A percentile compares a stretch with the other conserved stretches of the same genome.
phyloP scores from a whole-genome alignment of 2,329 filamentous ascomycete genomes.

The Orbilia javanica region DNA sequence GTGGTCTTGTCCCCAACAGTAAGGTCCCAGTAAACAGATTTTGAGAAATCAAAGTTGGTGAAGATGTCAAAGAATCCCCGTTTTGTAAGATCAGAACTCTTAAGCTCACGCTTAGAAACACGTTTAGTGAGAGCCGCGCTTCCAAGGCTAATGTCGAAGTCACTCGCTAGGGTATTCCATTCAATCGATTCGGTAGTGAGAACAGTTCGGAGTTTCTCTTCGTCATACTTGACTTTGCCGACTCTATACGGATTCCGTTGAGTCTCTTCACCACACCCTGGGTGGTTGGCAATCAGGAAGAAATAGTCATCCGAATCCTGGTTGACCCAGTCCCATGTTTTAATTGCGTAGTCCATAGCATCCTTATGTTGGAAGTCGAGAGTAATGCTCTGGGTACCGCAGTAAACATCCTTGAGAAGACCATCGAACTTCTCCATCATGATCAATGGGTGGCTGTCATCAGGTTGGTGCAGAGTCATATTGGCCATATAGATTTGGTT shows the following conservation, averaged over 20 bases:
- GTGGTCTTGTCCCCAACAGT: constrained; percentile 27
- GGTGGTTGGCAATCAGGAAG: constrained; percentile 64
- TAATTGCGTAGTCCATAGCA: constrained; percentile 63
- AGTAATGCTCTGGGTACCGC: constrained; percentile 60
- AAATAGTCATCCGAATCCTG: constrained; percentile 62
- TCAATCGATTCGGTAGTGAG: constrained; percentile 32
- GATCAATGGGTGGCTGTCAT: constrained; percentile 62
- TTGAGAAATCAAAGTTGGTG: constrained; percentile 36
- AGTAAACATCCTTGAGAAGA: constrained; percentile 63
- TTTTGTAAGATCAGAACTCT: constrained; percentile 36
- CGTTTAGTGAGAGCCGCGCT: constrained; percentile 36
- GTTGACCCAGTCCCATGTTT: constrained; percentile 63
- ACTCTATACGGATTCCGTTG: constrained; percentile 63
- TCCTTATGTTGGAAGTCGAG: constrained; percentile 62
- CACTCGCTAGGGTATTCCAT: constrained; percentile 45
- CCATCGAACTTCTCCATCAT: constrained; percentile 64
- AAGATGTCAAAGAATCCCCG: constrained; percentile 51
- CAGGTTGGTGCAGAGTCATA: constrained; percentile 63
- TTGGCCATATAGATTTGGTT: constrained; percentile 63
- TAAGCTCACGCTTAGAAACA: constrained; percentile 7
- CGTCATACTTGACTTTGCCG: constrained; percentile 40
- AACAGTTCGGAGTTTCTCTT: constrained; percentile 31
- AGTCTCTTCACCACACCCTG: constrained; percentile 62
- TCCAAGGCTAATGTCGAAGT: constrained; percentile 52
- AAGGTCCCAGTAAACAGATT: constrained; percentile 55